A percentile compares a stretch with the other conserved stretches of the same genome.
Conservation (phyloP, 228 moss, liverwort and hornwort species). For the Sphagnum fallax region DNA sequence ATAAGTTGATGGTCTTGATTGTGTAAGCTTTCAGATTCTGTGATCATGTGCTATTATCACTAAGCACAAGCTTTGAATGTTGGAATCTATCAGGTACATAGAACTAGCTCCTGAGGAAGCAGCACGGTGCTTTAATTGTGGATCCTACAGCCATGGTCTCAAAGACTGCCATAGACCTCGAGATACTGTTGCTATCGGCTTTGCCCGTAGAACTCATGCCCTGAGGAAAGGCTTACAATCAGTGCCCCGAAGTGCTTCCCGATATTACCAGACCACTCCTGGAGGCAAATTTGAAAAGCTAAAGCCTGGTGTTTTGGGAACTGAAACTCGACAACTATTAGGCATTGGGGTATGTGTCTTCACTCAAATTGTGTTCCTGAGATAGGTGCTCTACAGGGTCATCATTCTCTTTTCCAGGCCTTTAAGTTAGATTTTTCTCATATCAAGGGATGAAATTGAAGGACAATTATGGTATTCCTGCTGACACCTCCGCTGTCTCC, state of each 20-base stretch:
- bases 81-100: conserved; percentile 19
- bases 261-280: conserved; percentile 71
- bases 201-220: conserved; percentile 46
- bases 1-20: too few species aligned
- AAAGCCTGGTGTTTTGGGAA: conserved; percentile 35
- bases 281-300: conserved; percentile 47
- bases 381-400: neutral
- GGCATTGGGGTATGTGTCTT: conserved; percentile 48
- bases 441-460: too few species aligned
- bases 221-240: conserved; percentile 38
- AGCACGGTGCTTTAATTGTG: conserved; percentile 89
- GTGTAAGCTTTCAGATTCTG: too few species aligned
- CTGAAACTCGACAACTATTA: conserved; percentile 22
- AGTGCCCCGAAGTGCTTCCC: conserved; percentile 43
- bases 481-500: neutral
- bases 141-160: conserved; percentile 78
- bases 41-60: too few species aligned
- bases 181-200: conserved; percentile 52
- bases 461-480: neutral
- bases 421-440: neutral
- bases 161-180: conserved; percentile 69
- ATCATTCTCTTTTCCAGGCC: neutral
- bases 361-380: neutral
- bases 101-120: conserved; percentile 46
- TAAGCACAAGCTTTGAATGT: neutral